These are phyloP conservation scores for Fagopyrum esculentum DNA, from an alignment of 148 eudicot genomes.

Conservation along the genomic window DNA sequence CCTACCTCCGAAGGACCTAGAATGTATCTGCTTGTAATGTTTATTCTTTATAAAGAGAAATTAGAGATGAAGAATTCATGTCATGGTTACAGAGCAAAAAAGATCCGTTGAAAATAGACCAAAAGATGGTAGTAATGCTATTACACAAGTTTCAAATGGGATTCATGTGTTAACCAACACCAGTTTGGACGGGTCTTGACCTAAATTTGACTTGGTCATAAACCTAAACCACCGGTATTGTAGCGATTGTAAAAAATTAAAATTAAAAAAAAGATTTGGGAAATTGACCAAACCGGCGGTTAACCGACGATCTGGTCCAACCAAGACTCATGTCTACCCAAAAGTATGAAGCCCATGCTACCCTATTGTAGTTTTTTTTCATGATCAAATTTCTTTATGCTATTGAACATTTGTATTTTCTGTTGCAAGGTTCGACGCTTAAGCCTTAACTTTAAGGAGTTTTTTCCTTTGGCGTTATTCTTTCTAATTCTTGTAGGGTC, in stretches of 20 bases:
- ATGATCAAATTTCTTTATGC: background rate
- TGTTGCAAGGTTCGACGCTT: slow-evolving; percentile 53
- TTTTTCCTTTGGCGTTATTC: background rate
- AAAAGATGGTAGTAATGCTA: slow-evolving; percentile 29
- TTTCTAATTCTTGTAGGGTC: slow-evolving; percentile 31
- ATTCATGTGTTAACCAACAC: slow-evolving; percentile 80
- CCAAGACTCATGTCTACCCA: too few relatives aligned
- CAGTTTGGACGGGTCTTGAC: slow-evolving; percentile 73
- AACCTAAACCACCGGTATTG: too few relatives aligned
- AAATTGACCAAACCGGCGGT: too few relatives aligned
- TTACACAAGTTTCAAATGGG: slow-evolving; percentile 53
- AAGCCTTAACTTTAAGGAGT: slow-evolving; percentile 37
- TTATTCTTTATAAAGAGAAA: background rate
- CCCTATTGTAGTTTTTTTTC: background rate
- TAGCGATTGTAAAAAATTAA: too few relatives aligned
- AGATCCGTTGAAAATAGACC: slow-evolving; percentile 65
- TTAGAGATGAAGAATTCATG: background rate
- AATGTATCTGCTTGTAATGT: background rate
- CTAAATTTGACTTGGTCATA: slow-evolving; percentile 16
- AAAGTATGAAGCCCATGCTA: slow-evolving; percentile 27
- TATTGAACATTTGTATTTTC: background rate
- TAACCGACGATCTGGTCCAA: too few relatives aligned
- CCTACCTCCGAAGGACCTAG: too few relatives aligned
- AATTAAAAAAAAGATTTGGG: too few relatives aligned
- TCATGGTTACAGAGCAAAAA: slow-evolving; percentile 43